A percentile compares a stretch with the other conserved stretches of the same genome.
phyloP scores from a whole-genome alignment of 1,284 basidiomycete genomes.

The Pseudomicrostroma phylloplanum region DNA sequence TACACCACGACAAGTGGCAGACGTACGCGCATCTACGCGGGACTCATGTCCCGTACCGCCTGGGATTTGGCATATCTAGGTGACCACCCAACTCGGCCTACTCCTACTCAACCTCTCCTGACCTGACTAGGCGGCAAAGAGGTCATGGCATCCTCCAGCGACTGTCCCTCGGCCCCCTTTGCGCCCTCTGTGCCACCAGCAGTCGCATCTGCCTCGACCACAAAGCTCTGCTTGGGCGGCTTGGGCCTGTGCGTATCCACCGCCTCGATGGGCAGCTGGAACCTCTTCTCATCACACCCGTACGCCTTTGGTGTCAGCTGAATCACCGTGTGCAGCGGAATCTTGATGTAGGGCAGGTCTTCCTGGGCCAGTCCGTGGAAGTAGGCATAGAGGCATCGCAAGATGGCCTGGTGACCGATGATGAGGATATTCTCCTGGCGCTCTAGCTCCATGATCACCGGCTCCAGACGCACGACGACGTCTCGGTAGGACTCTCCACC shows the following conservation, averaged over 20 bases:
- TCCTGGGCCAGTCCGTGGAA: conserved; percentile 87
- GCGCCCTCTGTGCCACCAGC: not conserved
- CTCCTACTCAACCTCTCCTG: too few species aligned
- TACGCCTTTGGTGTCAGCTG: conserved; percentile 96
- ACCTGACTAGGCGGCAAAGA: conserved; percentile 3
- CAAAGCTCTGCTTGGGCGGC: conserved; percentile 15
- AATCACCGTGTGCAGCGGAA: conserved; percentile 82
- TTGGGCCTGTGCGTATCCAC: conserved; percentile 47
- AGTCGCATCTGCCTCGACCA: not conserved
- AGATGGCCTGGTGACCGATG: conserved; percentile 78
- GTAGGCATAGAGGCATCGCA: conserved; percentile 65
- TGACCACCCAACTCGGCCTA: too few species aligned
- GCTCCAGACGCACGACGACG: conserved; percentile 83
- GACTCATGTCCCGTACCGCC: too few species aligned
- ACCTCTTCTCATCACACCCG: conserved; percentile 95
- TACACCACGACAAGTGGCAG: too few species aligned
- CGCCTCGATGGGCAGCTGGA: conserved; percentile 47
- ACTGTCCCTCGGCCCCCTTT: not conserved
- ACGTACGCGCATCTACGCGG: too few species aligned
- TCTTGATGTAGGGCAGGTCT: conserved; percentile 93
- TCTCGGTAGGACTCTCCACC: conserved; percentile 92
- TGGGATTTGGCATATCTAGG: too few species aligned
- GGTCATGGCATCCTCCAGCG: conserved; percentile 5
- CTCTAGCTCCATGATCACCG: conserved; percentile 98
- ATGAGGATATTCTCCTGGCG: conserved; percentile 94